Conservation (phyloP, 1,139 yeast species). For the Suhomyces bokatorum region DNA sequence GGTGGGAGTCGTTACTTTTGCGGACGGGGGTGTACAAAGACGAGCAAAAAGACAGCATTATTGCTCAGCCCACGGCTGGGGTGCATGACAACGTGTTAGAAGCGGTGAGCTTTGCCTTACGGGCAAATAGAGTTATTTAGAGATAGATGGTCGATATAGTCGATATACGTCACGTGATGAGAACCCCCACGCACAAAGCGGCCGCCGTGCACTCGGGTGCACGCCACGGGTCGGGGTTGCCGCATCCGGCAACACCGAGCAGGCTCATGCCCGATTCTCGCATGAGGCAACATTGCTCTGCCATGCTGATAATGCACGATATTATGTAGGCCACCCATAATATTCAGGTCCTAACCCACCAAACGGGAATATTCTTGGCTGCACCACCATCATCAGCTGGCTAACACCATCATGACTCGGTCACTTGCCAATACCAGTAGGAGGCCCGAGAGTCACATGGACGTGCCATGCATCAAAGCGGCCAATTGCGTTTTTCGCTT, state of each 20-base stretch:
- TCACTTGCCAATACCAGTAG: background rate
- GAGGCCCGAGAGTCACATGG: background rate
- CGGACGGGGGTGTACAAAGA: constrained; percentile 85
- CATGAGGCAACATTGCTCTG: background rate
- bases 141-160: background rate
- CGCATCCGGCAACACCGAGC: constrained; percentile 3
- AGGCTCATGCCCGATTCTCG: background rate
- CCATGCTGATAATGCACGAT: constrained; percentile 4
- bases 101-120: constrained; percentile 40
- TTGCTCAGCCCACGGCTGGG: constrained; percentile 49
- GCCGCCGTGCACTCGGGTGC: background rate
- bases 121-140: constrained; percentile 10
- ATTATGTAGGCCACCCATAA: background rate
- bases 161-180: background rate
- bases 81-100: constrained; percentile 50
- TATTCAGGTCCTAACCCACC: background rate
- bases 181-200: background rate
- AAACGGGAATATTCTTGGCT: background rate
- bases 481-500: background rate
- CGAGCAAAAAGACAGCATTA: constrained; percentile 50
- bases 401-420: background rate
- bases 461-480: background rate
- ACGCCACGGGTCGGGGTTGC: background rate
- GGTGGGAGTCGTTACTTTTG: constrained; percentile 85
- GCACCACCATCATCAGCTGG: background rate